Conservation (phyloP, 2,329 filamentous ascomycete genomes). For the Hypoxylon sp. region DNA sequence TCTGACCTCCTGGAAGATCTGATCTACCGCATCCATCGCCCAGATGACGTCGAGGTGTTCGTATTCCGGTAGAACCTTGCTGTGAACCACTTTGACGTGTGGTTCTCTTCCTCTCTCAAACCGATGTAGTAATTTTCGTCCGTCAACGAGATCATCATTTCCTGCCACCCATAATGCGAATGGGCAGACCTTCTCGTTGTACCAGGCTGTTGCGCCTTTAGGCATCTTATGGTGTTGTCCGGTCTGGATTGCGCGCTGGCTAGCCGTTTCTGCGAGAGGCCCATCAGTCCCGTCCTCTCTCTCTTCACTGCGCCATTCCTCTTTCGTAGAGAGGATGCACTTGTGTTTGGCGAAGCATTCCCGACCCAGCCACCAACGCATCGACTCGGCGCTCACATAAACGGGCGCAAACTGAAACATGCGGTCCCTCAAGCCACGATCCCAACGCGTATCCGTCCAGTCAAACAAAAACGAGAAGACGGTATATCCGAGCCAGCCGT, state of each 20-base stretch:
- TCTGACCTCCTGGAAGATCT: constrained; percentile 84
- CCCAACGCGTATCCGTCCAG: constrained; percentile 90
- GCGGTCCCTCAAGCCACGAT: constrained; percentile 80
- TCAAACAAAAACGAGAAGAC: constrained; percentile 92
- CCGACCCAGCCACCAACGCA: constrained; percentile 94
- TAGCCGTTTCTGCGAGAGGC: constrained; percentile 53
- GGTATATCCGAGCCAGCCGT: constrained; percentile 86
- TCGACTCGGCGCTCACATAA: constrained; percentile 89
- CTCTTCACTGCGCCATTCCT: constrained; percentile 75
- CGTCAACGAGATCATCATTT: constrained; percentile 87
- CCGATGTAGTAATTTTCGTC: constrained; percentile 78
- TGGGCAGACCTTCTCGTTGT: constrained; percentile 81
- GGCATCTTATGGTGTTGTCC: constrained; percentile 57
- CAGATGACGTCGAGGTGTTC: constrained; percentile 96
- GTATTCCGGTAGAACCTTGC: constrained; percentile 86
- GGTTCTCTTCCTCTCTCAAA: constrained; percentile 86
- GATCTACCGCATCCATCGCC: constrained; percentile 89
- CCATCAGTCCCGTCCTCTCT: constrained; percentile 67
- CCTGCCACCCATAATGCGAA: constrained; percentile 92
- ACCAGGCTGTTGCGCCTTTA: constrained; percentile 79
- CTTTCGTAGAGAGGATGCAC: constrained; percentile 86
- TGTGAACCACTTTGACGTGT: constrained; percentile 83
- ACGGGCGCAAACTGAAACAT: constrained; percentile 95
- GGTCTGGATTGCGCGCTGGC: constrained; percentile 46
- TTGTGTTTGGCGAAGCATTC: constrained; percentile 86